phyloP scores from a whole-genome alignment of 352 stramenopile genomes.

The Globisporangium parvum region DNA sequence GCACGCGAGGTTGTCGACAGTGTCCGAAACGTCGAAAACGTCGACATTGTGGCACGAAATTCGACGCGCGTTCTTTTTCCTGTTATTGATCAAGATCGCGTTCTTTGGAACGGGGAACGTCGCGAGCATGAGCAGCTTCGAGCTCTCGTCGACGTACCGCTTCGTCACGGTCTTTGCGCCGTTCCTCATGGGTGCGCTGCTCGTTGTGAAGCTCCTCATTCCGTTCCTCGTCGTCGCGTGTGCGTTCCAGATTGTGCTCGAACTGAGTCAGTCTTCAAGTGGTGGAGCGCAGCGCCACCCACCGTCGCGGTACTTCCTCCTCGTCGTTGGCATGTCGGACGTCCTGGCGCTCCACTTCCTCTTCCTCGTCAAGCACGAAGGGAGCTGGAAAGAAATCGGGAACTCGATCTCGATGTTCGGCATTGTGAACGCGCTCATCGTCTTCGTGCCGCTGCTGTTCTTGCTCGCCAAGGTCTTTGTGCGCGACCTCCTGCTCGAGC shows the following conservation, averaged over 20 bases:
- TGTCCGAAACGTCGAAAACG: background rate
- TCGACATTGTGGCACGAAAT: slow-evolving; percentile 27
- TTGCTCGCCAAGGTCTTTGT: slow-evolving; percentile 12
- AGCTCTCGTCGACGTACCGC: slow-evolving; percentile 81
- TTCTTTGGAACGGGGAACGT: slow-evolving; percentile 87
- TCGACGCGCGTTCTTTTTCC: slow-evolving; percentile 71
- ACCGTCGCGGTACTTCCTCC: slow-evolving; percentile 52
- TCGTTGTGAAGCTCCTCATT: slow-evolving; percentile 79
- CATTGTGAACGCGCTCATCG: slow-evolving; percentile 65
- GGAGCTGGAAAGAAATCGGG: slow-evolving; percentile 84
- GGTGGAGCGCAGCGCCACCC: slow-evolving; percentile 14
- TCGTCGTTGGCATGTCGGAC: slow-evolving; percentile 79
- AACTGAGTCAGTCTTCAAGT: slow-evolving; percentile 16
- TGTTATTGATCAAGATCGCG: slow-evolving; percentile 75
- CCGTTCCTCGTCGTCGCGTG: slow-evolving; percentile 72
- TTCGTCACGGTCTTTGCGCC: slow-evolving; percentile 81
- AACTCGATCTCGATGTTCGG: slow-evolving; percentile 87
- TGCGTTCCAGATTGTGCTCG: slow-evolving; percentile 53
- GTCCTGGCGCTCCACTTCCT: slow-evolving; percentile 78
- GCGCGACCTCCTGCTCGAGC: slow-evolving; percentile 1
- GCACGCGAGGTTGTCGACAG: background rate
- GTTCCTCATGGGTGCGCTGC: slow-evolving; percentile 73
- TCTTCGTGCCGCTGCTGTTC: slow-evolving; percentile 19
- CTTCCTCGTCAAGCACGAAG: slow-evolving; percentile 80
- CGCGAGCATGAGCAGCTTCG: slow-evolving; percentile 82